These are phyloP conservation scores for Durio zibethinus DNA, from an alignment of 345 rosid species.

Conservation along the genomic window DNA sequence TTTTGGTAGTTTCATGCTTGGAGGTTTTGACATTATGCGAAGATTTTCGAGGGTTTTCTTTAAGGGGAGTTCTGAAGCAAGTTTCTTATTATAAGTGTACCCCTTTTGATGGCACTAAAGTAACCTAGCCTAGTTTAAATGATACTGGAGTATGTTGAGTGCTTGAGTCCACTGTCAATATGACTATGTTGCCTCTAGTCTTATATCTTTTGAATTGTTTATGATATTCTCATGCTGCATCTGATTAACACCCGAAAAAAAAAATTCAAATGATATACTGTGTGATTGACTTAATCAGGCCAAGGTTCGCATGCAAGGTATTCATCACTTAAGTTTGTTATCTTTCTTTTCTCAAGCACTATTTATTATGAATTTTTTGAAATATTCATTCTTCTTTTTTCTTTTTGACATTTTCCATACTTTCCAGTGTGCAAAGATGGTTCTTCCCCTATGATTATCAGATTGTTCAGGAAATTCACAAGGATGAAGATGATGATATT, in stretches of 20 bases:
- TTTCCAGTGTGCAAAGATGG: conserved; percentile 81
- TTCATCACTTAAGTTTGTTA: background rate
- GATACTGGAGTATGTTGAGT: background rate
- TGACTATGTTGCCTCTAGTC: background rate
- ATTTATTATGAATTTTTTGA: background rate
- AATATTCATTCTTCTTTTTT: background rate
- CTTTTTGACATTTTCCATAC: background rate
- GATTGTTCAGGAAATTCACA: conserved; percentile 84
- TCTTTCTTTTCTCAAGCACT: background rate
- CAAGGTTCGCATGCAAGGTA: background rate
- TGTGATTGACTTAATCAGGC: background rate
- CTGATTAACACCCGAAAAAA: background rate
- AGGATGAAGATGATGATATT: conserved; percentile 55
- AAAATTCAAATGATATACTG: background rate
- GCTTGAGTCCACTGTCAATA: background rate
- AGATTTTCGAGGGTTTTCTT: background rate
- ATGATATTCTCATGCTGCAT: background rate
- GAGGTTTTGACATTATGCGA: background rate
- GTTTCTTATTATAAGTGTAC: too few relatives aligned
- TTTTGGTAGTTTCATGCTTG: background rate
- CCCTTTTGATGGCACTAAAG: background rate
- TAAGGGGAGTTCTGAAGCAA: too few relatives aligned
- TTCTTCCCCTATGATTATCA: conserved; percentile 96
- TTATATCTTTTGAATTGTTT: background rate
- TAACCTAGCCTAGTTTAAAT: background rate